These are phyloP conservation scores for Termitomyces titanicus DNA, from an alignment of 768 basidiomycete genomes.

Conservation along the genomic window DNA sequence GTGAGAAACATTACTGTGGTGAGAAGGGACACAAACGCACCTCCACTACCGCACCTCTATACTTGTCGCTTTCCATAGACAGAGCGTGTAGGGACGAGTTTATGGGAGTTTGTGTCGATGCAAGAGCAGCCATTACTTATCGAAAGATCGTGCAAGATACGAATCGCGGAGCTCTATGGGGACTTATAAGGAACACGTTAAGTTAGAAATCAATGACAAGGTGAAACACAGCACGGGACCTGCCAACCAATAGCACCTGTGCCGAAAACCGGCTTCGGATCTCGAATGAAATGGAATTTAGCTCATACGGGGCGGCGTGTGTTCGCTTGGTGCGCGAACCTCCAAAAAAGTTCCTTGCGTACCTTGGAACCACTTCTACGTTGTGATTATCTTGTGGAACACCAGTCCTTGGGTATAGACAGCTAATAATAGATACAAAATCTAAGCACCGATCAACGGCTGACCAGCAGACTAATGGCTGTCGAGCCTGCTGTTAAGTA, in stretches of 20 bases:
- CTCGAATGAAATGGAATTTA: neutral
- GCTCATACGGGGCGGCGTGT: neutral
- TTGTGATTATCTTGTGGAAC: too few species aligned
- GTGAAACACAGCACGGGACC: neutral
- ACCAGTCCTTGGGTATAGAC: neutral
- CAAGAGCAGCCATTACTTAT: slow-evolving; percentile 9
- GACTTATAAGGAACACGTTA: too few species aligned
- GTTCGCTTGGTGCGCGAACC: too few species aligned
- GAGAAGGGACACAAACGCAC: slow-evolving; percentile 39
- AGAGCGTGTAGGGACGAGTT: slow-evolving; percentile 6
- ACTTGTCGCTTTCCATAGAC: slow-evolving; percentile 42
- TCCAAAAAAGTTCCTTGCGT: neutral
- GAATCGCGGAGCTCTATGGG: neutral
- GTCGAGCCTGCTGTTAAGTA: too few species aligned
- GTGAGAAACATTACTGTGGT: neutral
- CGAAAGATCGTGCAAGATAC: neutral
- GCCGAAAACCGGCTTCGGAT: neutral
- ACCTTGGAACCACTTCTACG: neutral
- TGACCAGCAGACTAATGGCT: neutral
- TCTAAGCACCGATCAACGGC: neutral
- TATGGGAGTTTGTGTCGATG: slow-evolving; percentile 8
- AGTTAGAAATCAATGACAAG: too few species aligned
- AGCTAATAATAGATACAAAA: too few species aligned
- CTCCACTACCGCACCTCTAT: slow-evolving; percentile 90
- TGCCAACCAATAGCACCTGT: neutral